Evolutionary conservation across 2,329 filamentous ascomycete genomes (phyloP).

Genomic region (Fusarium caatingaense): DNA sequence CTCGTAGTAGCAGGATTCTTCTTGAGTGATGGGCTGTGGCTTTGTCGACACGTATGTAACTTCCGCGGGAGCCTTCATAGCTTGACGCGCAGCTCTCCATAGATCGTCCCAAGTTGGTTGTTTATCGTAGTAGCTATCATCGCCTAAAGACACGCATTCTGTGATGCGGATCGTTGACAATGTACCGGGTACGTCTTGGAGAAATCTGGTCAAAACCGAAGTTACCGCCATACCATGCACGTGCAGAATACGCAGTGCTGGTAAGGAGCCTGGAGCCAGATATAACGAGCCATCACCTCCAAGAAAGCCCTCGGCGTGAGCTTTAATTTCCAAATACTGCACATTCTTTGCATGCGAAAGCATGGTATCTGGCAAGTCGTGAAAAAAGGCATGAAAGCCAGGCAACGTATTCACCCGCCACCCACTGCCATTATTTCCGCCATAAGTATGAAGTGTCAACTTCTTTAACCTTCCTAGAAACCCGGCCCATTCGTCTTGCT

Average conservation of each 20-base stretch:
- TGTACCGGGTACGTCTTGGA: background rate
- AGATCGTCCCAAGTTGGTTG: constrained; percentile 1
- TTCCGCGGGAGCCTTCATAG: background rate
- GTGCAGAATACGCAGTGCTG: background rate
- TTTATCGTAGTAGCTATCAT: fast-evolving
- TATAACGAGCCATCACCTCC: background rate
- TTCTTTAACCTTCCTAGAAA: constrained; percentile 7
- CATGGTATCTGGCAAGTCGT: background rate
- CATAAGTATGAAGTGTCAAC: constrained; percentile 10
- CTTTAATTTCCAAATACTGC: background rate
- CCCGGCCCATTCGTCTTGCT: background rate
- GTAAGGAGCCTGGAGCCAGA: background rate
- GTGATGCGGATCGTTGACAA: background rate
- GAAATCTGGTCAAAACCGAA: background rate
- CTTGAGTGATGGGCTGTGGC: too few relatives aligned
- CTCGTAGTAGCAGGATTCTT: background rate
- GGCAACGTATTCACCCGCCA: background rate
- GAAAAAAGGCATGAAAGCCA: constrained; percentile 19
- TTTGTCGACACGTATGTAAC: background rate
- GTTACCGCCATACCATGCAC: background rate
- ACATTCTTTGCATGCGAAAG: background rate
- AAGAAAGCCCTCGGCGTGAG: background rate
- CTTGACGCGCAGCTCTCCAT: background rate
- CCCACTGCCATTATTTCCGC: background rate
- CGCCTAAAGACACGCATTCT: background rate